These are phyloP conservation scores for Suhomyces kunorum DNA, from an alignment of 1,139 yeast genomes.

Conservation along the genomic window DNA sequence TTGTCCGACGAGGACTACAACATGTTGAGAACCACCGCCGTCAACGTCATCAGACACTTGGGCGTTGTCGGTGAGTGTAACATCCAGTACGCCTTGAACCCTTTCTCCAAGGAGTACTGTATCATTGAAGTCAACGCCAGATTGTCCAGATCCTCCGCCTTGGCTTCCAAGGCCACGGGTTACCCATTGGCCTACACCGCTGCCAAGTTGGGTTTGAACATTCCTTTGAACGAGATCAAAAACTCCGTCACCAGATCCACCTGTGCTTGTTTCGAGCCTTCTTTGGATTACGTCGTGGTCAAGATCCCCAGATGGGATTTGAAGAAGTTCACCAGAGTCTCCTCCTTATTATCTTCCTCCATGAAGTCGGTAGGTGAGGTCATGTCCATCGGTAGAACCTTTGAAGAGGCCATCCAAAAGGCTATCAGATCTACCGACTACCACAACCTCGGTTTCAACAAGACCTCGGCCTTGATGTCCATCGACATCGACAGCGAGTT, in stretches of 20 bases:
- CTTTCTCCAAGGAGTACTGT: constrained; percentile 91
- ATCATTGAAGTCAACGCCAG: constrained; percentile 98
- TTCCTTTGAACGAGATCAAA: constrained; percentile 87
- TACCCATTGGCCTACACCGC: constrained; percentile 98
- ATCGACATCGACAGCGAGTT: constrained; percentile 88
- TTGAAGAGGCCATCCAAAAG: constrained; percentile 97
- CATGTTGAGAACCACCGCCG: constrained; percentile 97
- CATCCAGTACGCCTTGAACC: constrained; percentile 95
- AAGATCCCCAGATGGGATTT: constrained; percentile 99
- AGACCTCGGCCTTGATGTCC: constrained; percentile 83
- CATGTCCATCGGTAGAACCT: constrained; percentile 96
- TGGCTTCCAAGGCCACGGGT: constrained; percentile 98
- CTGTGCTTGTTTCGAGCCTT: constrained; percentile 97
- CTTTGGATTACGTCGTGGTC: constrained; percentile 94
- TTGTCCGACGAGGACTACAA: constrained; percentile 96
- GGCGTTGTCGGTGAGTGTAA: constrained; percentile 99
- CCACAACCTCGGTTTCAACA: constrained; percentile 90
- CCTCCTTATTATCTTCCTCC: constrained; percentile 83
- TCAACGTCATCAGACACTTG: constrained; percentile 92
- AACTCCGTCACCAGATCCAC: constrained; percentile 95
- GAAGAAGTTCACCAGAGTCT: constrained; percentile 92
- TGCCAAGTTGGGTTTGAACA: constrained; percentile 93
- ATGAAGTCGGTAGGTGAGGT: constrained; percentile 99
- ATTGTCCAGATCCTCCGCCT: constrained; percentile 94
- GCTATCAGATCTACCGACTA: constrained; percentile 97